phyloP scores from a whole-genome alignment of 768 basidiomycete genomes.

The Tulasnella sp. region DNA sequence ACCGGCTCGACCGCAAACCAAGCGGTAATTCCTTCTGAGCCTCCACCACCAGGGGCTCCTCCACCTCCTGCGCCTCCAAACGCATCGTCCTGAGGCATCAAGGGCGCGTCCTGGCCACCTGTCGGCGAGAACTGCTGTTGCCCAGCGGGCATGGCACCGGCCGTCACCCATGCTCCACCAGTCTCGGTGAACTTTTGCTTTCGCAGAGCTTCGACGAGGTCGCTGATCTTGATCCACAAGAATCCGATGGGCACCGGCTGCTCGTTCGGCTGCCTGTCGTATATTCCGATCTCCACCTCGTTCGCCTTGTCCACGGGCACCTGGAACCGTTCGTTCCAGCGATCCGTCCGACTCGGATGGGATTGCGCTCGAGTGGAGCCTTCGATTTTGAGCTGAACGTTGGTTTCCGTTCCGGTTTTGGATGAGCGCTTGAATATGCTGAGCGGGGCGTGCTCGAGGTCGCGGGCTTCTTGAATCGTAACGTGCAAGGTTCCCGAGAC shows the following conservation, averaged over 20 bases:
- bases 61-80: slow-evolving; percentile 21
- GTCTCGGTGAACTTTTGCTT: slow-evolving; percentile 88
- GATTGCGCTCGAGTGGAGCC: slow-evolving; percentile 89
- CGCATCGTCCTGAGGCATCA: slow-evolving; percentile 42
- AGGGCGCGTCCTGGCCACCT: slow-evolving; percentile 46
- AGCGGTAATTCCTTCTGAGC: slow-evolving; percentile 80
- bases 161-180: slow-evolving; percentile 94
- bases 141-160: slow-evolving; percentile 62
- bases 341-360: slow-evolving; percentile 88
- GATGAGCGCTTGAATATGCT: slow-evolving; percentile 61
- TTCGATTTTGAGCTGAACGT: slow-evolving; percentile 93
- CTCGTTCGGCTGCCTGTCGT: slow-evolving; percentile 76
- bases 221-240: slow-evolving; percentile 90
- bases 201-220: slow-evolving; percentile 88
- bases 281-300: slow-evolving; percentile 94
- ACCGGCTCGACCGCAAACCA: slow-evolving; percentile 98
- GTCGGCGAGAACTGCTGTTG: slow-evolving; percentile 51
- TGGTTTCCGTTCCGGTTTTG: slow-evolving; percentile 77
- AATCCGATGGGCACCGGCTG: slow-evolving; percentile 88
- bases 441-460: slow-evolving; percentile 91
- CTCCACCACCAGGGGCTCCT: slow-evolving; percentile 27
- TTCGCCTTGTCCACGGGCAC: slow-evolving; percentile 97
- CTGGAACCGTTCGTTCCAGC: slow-evolving; percentile 98
- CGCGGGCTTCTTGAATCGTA: slow-evolving; percentile 83
- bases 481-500: slow-evolving; percentile 89